Percentiles rank a stretch among this genome's conserved stretches.
Conservation (phyloP, 1,284 basidiomycete genomes). For the Dichomitus squalens region DNA sequence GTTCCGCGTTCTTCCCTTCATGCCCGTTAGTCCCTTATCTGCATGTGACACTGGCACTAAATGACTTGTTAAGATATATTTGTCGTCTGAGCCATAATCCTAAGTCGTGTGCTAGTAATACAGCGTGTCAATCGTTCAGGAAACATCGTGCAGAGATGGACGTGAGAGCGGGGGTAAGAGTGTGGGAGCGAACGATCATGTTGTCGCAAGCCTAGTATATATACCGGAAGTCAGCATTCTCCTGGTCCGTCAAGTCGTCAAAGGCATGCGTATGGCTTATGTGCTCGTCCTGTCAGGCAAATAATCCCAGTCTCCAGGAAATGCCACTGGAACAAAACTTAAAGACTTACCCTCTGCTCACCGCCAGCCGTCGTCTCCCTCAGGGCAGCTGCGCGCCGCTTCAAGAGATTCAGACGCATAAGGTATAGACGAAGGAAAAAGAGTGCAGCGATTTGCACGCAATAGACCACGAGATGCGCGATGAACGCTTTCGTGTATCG, state of each 20-base stretch:
- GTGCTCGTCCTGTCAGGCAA: conserved; percentile 34
- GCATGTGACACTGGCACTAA: too few relatives aligned
- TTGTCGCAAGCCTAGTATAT: conserved; percentile 26
- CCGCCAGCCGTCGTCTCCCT: conserved; percentile 30
- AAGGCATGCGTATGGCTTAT: conserved; percentile 47
- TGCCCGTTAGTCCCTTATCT: too few relatives aligned
- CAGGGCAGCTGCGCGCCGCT: conserved; percentile 41
- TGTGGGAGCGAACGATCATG: too few relatives aligned
- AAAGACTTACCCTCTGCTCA: conserved; percentile 27
- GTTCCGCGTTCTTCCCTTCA: too few relatives aligned
- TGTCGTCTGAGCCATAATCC: too few relatives aligned
- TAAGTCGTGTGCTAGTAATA: too few relatives aligned
- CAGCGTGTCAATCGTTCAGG: too few relatives aligned
- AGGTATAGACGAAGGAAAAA: conserved; percentile 40
- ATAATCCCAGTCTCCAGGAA: not conserved
- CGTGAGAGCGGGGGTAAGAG: not conserved
- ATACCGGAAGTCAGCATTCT: conserved; percentile 45
- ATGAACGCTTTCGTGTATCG: conserved; percentile 52
- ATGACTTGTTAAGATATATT: too few relatives aligned
- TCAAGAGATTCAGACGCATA: conserved; percentile 45
- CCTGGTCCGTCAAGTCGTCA: conserved; percentile 49
- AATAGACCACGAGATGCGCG: conserved; percentile 52
- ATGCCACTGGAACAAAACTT: not conserved
- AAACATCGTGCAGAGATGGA: too few relatives aligned
- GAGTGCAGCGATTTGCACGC: conserved; percentile 46